Evolutionary conservation across 371 early-diverging fungal species (phyloP), one percentile per base, ranked within the genome.

Genomic region (Choanephora cucurbitarum): DNA sequence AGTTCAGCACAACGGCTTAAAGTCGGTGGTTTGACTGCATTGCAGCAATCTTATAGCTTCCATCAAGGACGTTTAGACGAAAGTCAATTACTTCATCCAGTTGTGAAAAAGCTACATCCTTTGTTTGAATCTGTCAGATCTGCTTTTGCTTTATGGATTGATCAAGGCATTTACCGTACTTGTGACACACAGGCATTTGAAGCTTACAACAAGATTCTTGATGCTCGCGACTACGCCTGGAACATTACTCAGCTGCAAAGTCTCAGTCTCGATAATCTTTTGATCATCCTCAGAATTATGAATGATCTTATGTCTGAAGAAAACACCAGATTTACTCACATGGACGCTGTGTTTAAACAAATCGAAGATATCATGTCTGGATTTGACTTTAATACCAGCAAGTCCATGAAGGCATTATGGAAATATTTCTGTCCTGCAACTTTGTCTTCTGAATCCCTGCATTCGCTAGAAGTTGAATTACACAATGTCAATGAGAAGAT

Each of bases 321-420:
- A 18, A 49, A 41, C 33, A 46, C 56, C 39, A 48, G 51, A 11
- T 44, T 21, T 15, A 18, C 41, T 31, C 52, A 53, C 33, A 56
- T 60, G 49, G 43, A 56, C 3, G 46, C 58, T 21, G 45, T 62
- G 18, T 55, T 66, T 9, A 52, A 19, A 5, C 49, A 43, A 3
- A 63, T 77, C 15, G 67, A 73, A 50, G 43, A 54, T n/a, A 67
- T 73, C 32, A 70, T 76, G 66, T 61, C 70, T 43, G 64, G 61
- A 1, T 74, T 77, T 59, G 77, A 77, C 44, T 70, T 75, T 19
- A 67, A 70, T 14, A 72, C 86, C 0, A 82, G 82, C 18, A 71
- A 69, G 8, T 72, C 81, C n/a, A 85, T 86, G 87, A 83, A 79
- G 57, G 66, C 69, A 3, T 66, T 87, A 5, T 87, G 87, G 87